These are phyloP conservation scores for Mortierella hygrophila DNA, from an alignment of 192 early-diverging fungal species.

Conservation along the genomic window DNA sequence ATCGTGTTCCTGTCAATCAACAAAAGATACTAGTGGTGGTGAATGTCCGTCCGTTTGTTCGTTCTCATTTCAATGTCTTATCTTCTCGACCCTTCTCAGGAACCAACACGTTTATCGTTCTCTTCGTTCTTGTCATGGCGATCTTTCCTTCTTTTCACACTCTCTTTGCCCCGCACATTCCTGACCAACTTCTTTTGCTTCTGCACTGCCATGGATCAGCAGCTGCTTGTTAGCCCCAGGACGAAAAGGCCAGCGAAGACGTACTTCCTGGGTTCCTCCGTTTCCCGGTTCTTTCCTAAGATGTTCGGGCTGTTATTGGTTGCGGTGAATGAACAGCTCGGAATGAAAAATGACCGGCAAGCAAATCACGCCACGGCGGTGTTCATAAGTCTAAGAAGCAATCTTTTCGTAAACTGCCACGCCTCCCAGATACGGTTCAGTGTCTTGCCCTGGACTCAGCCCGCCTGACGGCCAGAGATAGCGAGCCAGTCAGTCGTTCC, in stretches of 20 bases:
- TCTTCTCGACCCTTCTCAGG: not conserved
- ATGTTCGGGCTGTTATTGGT: not conserved
- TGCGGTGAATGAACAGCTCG: not conserved
- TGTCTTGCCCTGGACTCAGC: not conserved
- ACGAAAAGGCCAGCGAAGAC: not conserved
- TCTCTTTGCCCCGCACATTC: not conserved
- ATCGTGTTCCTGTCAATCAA: no score
- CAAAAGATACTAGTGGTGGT: no score
- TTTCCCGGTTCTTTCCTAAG: slow-evolving; percentile 16
- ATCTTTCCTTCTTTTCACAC: not conserved
- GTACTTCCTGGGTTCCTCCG: not conserved
- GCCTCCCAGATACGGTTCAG: slow-evolving; percentile 1
- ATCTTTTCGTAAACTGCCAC: not conserved
- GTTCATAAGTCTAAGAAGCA: not conserved
- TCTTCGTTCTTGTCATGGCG: not conserved
- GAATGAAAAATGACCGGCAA: not conserved
- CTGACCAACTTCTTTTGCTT: not conserved
- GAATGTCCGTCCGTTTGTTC: no score
- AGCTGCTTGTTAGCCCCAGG: not conserved
- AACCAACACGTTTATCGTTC: not conserved
- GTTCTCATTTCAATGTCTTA: no score
- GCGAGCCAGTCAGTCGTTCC: not conserved
- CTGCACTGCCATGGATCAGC: not conserved
- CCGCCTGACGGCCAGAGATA: not conserved
- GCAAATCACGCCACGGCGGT: not conserved